Percentiles rank a stretch among this genome's conserved stretches.
Conservation (phyloP, 148 eudicot species). For the Hydrangea macrophylla region DNA sequence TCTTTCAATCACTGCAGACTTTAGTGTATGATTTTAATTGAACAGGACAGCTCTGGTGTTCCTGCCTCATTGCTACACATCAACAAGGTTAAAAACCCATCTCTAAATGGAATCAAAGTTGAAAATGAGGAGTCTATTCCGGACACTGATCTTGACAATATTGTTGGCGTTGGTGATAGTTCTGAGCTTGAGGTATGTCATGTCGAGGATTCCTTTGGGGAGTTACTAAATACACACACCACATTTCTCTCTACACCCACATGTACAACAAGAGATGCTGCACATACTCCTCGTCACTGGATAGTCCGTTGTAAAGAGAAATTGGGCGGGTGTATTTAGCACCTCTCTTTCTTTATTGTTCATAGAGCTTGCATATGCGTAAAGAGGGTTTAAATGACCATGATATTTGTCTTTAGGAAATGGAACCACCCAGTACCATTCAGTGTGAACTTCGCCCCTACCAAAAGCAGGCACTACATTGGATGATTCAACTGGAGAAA, state of each 20-base stretch:
- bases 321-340: no score
- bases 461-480: conserved; percentile 95
- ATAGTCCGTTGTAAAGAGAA: no score
- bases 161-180: conserved; percentile 80
- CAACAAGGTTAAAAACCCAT: conserved; percentile 32
- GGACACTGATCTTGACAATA: conserved; percentile 83
- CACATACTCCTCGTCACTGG: no score
- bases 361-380: conserved; percentile 1
- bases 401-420: conserved; percentile 51
- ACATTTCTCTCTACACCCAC: no score
- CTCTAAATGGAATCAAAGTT: conserved; percentile 39
- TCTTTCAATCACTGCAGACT: neutral
- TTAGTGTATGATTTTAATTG: conserved; percentile 18
- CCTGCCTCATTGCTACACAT: conserved; percentile 45
- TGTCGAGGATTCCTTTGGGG: neutral
- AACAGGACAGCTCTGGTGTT: conserved; percentile 56
- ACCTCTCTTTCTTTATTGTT: no score
- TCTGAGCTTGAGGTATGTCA: conserved; percentile 74
- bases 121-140: conserved; percentile 79
- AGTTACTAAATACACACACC: no score
- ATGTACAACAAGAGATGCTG: no score
- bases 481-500: conserved; percentile 88
- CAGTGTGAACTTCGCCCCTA: conserved; percentile 89
- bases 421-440: conserved; percentile 88
- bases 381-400: conserved; percentile 6